These are phyloP conservation scores for Fusarium sacchari DNA, from an alignment of 2,329 filamentous ascomycete genomes.

Conservation along the genomic window DNA sequence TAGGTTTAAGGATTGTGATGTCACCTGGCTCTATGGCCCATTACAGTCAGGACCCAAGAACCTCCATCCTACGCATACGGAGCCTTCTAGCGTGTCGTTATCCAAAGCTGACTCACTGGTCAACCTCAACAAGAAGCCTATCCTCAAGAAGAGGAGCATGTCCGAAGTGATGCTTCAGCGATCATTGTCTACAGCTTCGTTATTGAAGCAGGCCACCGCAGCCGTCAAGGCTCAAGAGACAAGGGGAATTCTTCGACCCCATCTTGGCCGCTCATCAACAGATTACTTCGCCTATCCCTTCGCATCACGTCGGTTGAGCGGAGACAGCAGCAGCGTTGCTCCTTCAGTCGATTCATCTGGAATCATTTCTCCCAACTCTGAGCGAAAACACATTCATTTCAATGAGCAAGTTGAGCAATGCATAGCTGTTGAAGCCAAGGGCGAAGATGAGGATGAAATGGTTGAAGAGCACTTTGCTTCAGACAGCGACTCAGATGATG, in stretches of 20 bases:
- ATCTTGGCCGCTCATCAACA: conserved; percentile 71
- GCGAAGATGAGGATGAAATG: conserved; percentile 77
- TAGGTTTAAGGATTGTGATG: conserved; percentile 96
- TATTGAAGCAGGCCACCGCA: conserved; percentile 88
- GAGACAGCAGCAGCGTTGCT: conserved; percentile 69
- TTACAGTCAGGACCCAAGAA: conserved; percentile 77
- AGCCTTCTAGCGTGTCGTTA: conserved; percentile 54
- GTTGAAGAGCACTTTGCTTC: conserved; percentile 63
- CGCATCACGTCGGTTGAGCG: conserved; percentile 68
- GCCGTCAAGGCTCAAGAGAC: conserved; percentile 85
- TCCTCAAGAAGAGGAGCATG: conserved; percentile 95
- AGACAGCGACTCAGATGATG: conserved; percentile 78
- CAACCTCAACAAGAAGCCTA: conserved; percentile 79
- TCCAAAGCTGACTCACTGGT: conserved; percentile 72
- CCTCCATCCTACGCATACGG: conserved; percentile 58
- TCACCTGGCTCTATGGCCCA: conserved; percentile 97
- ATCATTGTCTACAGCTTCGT: conserved; percentile 86
- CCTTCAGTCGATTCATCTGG: conserved; percentile 78
- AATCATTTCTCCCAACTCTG: conserved; percentile 68
- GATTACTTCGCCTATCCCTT: conserved; percentile 76
- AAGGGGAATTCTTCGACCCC: conserved; percentile 60
- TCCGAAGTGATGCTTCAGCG: conserved; percentile 94
- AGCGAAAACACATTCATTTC: conserved; percentile 91
- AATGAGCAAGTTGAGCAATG: conserved; percentile 96
- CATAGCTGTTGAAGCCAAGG: conserved; percentile 90